Base-by-base conservation (phyloP, 441 rosid genomes). In the Breynia disticha region DNA sequence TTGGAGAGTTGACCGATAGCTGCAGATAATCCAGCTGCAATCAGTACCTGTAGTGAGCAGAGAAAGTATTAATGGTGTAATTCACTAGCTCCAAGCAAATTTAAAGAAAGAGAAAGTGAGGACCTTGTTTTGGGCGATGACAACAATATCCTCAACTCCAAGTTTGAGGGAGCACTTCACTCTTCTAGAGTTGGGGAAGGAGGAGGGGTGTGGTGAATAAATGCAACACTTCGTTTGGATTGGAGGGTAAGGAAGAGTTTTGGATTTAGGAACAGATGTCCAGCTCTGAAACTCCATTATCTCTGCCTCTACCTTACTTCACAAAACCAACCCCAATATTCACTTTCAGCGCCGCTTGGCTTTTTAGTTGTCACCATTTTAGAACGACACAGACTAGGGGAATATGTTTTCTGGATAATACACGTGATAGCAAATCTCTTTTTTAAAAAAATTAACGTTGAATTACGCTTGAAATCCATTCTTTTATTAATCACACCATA, bases 1-100 rank as follows among this genome's bases (percentile, higher is more conserved):
- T 90, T 90, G 9, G 80, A 73, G 57, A 90, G 77, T 76, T 90
- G 95, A 46, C 98, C 98, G 44, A 90, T 72, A 41, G 82, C 94
- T 15, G 84, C 86, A 3, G 98, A 82, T 22, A 67, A 63, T 19
- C 72, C 87, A 44, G 95, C 96, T 42, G 95, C 84, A 60, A 90
- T 69, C 55, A 90, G 66, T 10, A 85, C 95, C 93, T 80, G n/a
- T 41, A 39, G 46, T 21, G 15, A 38, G 11, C 50, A 39, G 16
- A n/a, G n/a, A n/a, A n/a, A n/a, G n/a, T n/a, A n/a, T n/a, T n/a
- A n/a, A n/a, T n/a, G n/a, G n/a, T n/a, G n/a, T n/a, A n/a, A n/a
- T n/a, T n/a, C n/a, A n/a, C n/a, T n/a, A n/a, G n/a, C n/a, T 17
- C 50, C 39, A 7, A 24, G 51, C 53, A 15, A 50, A 3, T 8